phyloP scores from a whole-genome alignment of 192 early-diverging fungal genomes.

The Backusella morwellensis region DNA sequence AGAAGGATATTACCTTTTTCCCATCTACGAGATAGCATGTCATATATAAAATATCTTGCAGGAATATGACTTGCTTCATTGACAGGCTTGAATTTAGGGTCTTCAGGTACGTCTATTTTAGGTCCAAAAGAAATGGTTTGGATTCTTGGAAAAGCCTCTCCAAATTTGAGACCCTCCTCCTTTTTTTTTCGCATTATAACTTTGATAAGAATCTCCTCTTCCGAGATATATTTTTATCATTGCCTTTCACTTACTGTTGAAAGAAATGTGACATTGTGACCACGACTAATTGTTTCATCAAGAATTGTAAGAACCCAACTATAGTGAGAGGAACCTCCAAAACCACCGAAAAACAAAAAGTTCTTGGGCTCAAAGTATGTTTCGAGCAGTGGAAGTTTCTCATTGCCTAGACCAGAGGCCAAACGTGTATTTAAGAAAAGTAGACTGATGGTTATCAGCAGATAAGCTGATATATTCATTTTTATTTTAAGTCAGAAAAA shows the following conservation, averaged over 20 bases:
- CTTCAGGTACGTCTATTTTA: too few species aligned
- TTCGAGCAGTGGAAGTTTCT: neutral
- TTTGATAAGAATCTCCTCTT: too few species aligned
- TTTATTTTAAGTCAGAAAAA: neutral
- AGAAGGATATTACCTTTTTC: neutral
- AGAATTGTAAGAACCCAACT: constrained; percentile 6
- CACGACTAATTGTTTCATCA: neutral
- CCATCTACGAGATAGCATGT: neutral
- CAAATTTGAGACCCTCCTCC: neutral
- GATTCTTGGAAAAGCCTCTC: neutral
- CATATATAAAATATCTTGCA: neutral
- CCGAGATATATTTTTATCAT: neutral
- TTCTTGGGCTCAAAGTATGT: neutral
- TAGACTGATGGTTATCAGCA: neutral
- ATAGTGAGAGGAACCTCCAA: constrained; percentile 8
- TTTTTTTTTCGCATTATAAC: too few species aligned
- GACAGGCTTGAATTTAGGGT: neutral
- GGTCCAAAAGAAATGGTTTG: constrained; percentile 2
- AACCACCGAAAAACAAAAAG: neutral
- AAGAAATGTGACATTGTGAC: neutral
- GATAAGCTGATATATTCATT: neutral
- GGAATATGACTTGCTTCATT: too few species aligned
- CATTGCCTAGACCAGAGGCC: neutral
- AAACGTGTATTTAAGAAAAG: neutral
- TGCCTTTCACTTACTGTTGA: neutral